Conservation (phyloP, 1,284 basidiomycete genomes). For the Inonotus hispidus region DNA sequence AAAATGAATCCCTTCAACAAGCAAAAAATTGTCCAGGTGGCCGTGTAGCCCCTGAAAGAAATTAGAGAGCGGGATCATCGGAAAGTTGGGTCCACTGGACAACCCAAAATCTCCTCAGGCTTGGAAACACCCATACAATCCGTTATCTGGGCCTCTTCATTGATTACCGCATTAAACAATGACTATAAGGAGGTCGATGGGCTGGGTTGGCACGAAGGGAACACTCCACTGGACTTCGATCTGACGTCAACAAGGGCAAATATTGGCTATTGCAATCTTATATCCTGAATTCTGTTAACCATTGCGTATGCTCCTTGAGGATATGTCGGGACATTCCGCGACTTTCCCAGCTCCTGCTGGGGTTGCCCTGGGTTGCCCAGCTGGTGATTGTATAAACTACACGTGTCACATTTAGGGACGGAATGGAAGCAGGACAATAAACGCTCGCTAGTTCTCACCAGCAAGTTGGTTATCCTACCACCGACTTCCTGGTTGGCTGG, state of each 20-base stretch:
- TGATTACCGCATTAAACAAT: neutral
- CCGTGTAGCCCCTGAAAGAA: neutral
- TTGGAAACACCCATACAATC: neutral
- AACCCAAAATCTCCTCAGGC: neutral
- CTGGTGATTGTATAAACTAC: too few relatives aligned
- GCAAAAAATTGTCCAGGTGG: constrained; percentile 8
- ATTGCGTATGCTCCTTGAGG: neutral
- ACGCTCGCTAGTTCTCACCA: neutral
- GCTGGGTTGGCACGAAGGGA: too few relatives aligned
- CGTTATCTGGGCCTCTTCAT: neutral
- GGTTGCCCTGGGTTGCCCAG: too few relatives aligned
- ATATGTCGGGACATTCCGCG: neutral
- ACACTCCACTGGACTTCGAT: neutral
- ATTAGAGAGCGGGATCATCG: neutral
- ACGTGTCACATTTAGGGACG: too few relatives aligned
- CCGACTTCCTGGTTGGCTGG: too few relatives aligned
- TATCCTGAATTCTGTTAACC: neutral
- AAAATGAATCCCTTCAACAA: neutral
- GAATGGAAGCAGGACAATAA: neutral
- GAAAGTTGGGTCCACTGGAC: neutral
- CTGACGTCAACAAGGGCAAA: too few relatives aligned
- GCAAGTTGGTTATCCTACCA: neutral
- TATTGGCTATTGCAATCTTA: neutral
- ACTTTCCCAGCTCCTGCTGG: neutral
- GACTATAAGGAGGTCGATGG: too few relatives aligned